Percentiles rank a stretch among this genome's conserved stretches.
Evolutionary conservation across 306 rosid genomes (phyloP).

Genomic region (Geum urbanum): DNA sequence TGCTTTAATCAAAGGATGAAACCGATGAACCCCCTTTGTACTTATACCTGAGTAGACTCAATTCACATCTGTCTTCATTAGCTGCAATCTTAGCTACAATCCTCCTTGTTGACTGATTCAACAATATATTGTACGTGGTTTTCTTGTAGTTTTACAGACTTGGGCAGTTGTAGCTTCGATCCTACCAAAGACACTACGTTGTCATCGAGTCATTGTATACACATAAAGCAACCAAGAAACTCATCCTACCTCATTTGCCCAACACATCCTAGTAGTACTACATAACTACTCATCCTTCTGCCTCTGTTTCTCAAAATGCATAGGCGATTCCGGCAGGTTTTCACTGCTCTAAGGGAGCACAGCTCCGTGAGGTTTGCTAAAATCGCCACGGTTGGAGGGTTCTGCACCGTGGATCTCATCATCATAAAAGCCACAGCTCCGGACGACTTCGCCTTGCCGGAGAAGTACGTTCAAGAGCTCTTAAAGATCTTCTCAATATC

Average conservation of each 20-base stretch:
- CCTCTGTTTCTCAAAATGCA: constrained; percentile 34
- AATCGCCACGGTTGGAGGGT: constrained; percentile 56
- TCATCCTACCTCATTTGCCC: constrained; percentile 1
- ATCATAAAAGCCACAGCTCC: constrained; percentile 63
- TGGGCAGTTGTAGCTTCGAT: constrained; percentile 19
- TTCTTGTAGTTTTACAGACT: constrained; percentile 7
- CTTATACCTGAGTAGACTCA: constrained; percentile 2
- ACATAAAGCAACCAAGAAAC: not conserved
- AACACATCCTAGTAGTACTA: not conserved
- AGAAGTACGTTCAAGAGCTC: constrained; percentile 51
- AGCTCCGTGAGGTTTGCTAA: constrained; percentile 54
- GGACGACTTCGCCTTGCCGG: constrained; percentile 51
- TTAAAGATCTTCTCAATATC: constrained; percentile 60
- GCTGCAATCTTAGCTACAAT: not conserved
- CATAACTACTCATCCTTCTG: not conserved
- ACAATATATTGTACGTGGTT: not conserved
- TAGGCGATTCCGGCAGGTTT: constrained; percentile 41
- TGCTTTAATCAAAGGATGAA: not conserved
- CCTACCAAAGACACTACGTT: constrained; percentile 12
- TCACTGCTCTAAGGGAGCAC: constrained; percentile 50
- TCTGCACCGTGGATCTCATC: constrained; percentile 47
- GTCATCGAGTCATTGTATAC: not conserved
- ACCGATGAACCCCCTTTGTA: not conserved
- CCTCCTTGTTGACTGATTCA: constrained; percentile 8
- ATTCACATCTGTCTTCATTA: not conserved